These are phyloP conservation scores for Cutaneotrichosporon sp. DNA, from an alignment of 1,284 basidiomycete genomes.

Conservation along the genomic window DNA sequence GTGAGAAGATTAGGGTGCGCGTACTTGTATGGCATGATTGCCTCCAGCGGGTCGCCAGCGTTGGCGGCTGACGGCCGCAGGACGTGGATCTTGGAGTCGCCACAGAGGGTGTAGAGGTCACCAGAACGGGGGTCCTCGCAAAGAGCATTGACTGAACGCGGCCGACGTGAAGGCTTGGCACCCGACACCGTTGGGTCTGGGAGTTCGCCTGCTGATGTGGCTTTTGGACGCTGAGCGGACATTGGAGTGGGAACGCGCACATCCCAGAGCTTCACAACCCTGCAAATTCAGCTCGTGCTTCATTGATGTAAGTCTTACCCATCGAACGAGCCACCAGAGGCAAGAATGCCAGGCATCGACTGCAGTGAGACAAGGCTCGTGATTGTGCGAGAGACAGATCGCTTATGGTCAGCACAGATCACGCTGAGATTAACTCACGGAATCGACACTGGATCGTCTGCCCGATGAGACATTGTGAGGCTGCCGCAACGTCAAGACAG, in stretches of 20 bases:
- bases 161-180: conserved; percentile 31
- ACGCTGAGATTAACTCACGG: not conserved
- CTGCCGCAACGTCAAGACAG: conserved; percentile 22
- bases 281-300: conserved; percentile 15
- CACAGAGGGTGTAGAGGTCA: conserved; percentile 45
- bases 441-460: not conserved
- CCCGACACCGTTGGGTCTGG: conserved; percentile 41
- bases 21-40: conserved; percentile 40
- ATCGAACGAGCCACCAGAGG: conserved; percentile 51
- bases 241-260: conserved; percentile 40
- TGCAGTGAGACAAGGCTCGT: conserved; percentile 50
- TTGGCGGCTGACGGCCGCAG: conserved; percentile 36
- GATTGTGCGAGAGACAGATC: conserved; percentile 45
- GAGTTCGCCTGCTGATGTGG: conserved; percentile 27
- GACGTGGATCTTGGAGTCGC: conserved; percentile 45
- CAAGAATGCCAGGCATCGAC: conserved; percentile 46
- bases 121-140: conserved; percentile 43
- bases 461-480: conserved; percentile 15
- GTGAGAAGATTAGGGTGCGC: conserved; percentile 42
- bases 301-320: conserved; percentile 39
- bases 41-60: conserved; percentile 11
- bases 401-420: conserved; percentile 21
- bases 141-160: conserved; percentile 44
- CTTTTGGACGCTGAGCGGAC: conserved; percentile 27
- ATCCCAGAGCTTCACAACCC: conserved; percentile 55